phyloP scores from a whole-genome alignment of 148 eudicot species.

The Oxyria digyna region DNA sequence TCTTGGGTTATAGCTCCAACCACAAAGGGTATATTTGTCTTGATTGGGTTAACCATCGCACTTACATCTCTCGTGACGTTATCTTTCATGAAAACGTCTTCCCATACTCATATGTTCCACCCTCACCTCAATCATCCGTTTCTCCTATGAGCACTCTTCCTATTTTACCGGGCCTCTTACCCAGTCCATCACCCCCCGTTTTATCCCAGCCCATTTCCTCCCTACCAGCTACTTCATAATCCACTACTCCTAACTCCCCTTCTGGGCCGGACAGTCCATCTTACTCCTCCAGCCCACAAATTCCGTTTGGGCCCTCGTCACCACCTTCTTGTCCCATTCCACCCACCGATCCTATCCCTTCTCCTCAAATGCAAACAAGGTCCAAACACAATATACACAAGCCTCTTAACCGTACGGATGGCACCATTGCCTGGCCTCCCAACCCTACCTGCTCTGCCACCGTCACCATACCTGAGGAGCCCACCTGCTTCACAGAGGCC shows the following conservation, averaged over 20 bases:
- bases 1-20: background rate
- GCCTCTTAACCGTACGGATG: background rate
- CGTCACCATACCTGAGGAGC: background rate
- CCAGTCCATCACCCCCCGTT: too few species aligned
- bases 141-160: background rate
- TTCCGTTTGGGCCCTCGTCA: background rate
- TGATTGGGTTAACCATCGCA: background rate
- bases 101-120: background rate
- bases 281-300: background rate
- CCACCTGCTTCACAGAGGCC: background rate
- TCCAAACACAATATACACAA: background rate
- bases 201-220: too few species aligned
- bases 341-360: background rate
- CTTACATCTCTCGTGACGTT: background rate
- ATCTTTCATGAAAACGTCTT: background rate
- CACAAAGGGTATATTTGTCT: background rate
- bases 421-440: background rate
- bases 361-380: background rate
- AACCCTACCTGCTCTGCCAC: background rate
- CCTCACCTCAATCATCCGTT: background rate
- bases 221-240: too few species aligned
- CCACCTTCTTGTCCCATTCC: background rate
- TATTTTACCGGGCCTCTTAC: background rate
- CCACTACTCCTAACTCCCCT: background rate
- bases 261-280: background rate